These are phyloP conservation scores for Lachnellula hyalina DNA, from an alignment of 2,329 filamentous ascomycete species.

Conservation along the genomic window DNA sequence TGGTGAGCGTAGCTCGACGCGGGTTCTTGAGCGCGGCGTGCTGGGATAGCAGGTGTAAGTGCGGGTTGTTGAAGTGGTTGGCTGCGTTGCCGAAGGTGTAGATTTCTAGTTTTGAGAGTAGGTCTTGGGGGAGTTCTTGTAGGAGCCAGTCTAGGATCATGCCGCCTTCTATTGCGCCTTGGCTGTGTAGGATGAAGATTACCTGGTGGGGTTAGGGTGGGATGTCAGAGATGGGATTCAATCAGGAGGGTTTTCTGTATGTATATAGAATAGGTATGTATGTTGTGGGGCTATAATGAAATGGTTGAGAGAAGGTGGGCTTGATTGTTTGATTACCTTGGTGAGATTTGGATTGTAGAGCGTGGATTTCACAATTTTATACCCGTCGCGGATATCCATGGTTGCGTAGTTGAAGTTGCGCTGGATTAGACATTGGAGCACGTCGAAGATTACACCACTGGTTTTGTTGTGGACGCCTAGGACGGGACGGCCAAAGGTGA, in stretches of 20 bases:
- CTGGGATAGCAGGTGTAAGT: slow-evolving; percentile 46
- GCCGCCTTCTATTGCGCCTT: slow-evolving; percentile 70
- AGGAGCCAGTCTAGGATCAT: slow-evolving; percentile 73
- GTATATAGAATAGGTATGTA: too few relatives aligned
- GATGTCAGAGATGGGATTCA: too few relatives aligned
- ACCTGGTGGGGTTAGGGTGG: too few relatives aligned
- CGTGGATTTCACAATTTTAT: slow-evolving; percentile 54
- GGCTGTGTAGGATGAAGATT: slow-evolving; percentile 69
- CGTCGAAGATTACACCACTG: slow-evolving; percentile 66
- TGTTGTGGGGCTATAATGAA: too few relatives aligned
- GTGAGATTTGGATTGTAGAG: slow-evolving; percentile 56
- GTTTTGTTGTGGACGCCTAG: slow-evolving; percentile 73
- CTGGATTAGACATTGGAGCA: slow-evolving; percentile 73
- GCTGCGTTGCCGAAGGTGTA: slow-evolving; percentile 75
- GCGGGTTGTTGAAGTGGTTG: slow-evolving; percentile 78
- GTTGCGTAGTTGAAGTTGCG: slow-evolving; percentile 70
- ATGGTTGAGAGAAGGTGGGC: too few relatives aligned
- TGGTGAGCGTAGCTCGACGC: slow-evolving; percentile 31
- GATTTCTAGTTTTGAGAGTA: slow-evolving; percentile 65
- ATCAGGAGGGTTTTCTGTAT: too few relatives aligned
- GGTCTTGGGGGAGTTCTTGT: slow-evolving; percentile 61
- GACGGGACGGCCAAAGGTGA: slow-evolving; percentile 67
- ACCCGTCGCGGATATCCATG: slow-evolving; percentile 58
- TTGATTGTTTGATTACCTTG: slow-evolving; percentile 44
- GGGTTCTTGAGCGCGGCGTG: slow-evolving; percentile 31